phyloP scores from a whole-genome alignment of 179 eudicot genomes.

The Actinidia arguta region DNA sequence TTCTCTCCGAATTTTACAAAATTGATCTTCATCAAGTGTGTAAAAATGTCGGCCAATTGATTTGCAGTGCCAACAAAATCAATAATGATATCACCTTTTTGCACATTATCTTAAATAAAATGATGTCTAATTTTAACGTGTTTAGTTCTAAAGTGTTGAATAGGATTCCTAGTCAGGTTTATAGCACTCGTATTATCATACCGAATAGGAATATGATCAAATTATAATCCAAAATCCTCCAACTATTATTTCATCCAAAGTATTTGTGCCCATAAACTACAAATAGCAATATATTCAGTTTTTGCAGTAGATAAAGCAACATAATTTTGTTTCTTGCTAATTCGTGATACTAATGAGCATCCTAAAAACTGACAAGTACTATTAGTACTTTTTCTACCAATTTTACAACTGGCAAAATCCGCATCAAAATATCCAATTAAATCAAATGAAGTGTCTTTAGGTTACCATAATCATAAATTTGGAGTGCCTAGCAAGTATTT shows the following conservation, averaged over 20 bases:
- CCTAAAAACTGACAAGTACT: not conserved
- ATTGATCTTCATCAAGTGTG: too few relatives aligned
- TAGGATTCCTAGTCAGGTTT: not conserved
- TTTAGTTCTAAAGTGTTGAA: too few relatives aligned
- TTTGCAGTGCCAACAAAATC: too few relatives aligned
- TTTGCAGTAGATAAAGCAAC: not conserved
- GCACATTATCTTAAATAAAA: too few relatives aligned
- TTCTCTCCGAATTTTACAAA: too few relatives aligned
- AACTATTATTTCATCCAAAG: not conserved
- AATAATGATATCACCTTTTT: too few relatives aligned
- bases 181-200: not conserved
- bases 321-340: not conserved
- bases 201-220: not conserved
- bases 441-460: not conserved
- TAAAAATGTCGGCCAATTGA: too few relatives aligned
- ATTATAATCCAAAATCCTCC: not conserved
- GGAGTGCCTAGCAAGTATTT: not conserved
- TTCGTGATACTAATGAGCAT: not conserved
- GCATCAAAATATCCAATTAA: not conserved
- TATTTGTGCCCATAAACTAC: not conserved
- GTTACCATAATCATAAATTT: not conserved
- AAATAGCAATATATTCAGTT: not conserved
- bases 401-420: not conserved
- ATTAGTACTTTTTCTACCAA: not conserved
- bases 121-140: too few relatives aligned